A percentile compares a stretch with the other conserved stretches of the same genome.
Conservation (phyloP, 2,329 filamentous ascomycete genomes). For the Pseudogymnoascus sp. region DNA sequence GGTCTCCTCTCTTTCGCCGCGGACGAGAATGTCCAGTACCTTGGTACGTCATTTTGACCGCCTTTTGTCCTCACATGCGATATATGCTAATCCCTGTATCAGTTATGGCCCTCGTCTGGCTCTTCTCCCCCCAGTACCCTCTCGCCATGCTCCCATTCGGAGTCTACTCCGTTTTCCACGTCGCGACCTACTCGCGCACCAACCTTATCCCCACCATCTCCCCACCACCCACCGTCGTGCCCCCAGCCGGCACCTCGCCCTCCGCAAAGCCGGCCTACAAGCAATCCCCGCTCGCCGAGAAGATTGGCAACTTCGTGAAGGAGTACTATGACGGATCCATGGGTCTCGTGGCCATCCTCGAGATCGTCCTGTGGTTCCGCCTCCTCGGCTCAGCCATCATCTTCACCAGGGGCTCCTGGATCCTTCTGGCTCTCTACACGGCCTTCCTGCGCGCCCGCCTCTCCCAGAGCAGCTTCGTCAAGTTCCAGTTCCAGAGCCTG, state of each 20-base stretch:
- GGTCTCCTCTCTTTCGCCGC: conserved; percentile 60
- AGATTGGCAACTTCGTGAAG: conserved; percentile 91
- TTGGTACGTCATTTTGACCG: conserved; percentile 54
- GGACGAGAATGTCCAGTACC: conserved; percentile 97
- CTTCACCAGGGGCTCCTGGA: conserved; percentile 87
- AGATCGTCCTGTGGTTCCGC: conserved; percentile 81
- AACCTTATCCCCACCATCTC: conserved; percentile 84
- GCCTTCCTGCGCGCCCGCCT: conserved; percentile 86
- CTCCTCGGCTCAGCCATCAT: conserved; percentile 72
- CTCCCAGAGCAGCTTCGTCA: conserved; percentile 87
- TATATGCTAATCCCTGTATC: conserved; percentile 16
- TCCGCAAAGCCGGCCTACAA: conserved; percentile 47
- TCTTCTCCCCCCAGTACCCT: conserved; percentile 80
- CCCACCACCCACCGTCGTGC: conserved; percentile 50
- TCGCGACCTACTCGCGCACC: conserved; percentile 89
- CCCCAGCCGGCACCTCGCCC: conserved; percentile 47
- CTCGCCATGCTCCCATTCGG: conserved; percentile 88
- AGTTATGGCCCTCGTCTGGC: conserved; percentile 95
- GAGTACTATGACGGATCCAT: conserved; percentile 96
- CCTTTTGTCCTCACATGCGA: neutral
- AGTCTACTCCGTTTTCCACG: conserved; percentile 97
- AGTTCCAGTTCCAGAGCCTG: conserved; percentile 66
- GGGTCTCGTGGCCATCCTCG: conserved; percentile 81
- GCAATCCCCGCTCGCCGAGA: conserved; percentile 58
- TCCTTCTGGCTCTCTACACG: conserved; percentile 78